Evolutionary conservation across 2,329 filamentous ascomycete species (phyloP).

Genomic region (Fusarium fujikuroi): DNA sequence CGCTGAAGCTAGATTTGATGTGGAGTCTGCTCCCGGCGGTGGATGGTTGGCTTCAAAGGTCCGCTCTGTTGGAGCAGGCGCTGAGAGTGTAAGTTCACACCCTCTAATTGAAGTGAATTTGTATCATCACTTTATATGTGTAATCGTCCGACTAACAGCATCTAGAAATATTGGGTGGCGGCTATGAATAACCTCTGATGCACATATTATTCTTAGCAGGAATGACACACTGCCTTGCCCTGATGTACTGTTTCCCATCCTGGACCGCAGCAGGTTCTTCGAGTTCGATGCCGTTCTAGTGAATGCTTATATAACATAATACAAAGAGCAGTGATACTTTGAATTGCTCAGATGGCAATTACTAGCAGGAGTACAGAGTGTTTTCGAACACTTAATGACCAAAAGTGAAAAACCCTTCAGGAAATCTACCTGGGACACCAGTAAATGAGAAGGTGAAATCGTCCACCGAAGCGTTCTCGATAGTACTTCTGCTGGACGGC

Average conservation of each 20-base stretch:
- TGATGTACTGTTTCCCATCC: background rate
- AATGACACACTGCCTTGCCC: too few relatives aligned
- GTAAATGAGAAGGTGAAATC: background rate
- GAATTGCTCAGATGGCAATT: too few relatives aligned
- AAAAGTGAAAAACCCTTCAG: too few relatives aligned
- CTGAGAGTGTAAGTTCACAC: background rate
- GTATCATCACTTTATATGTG: accelerated
- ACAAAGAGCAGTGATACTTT: too few relatives aligned
- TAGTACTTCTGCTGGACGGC: background rate
- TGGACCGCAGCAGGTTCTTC: background rate
- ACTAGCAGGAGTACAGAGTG: too few relatives aligned
- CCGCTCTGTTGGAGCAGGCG: background rate
- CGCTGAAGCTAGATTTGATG: accelerated
- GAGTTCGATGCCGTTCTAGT: too few relatives aligned
- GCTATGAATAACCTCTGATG: accelerated
- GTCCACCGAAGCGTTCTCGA: background rate
- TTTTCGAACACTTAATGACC: too few relatives aligned
- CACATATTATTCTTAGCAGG: background rate
- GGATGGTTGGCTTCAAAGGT: background rate
- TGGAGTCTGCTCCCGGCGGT: accelerated
- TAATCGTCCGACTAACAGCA: accelerated
- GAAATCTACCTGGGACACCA: too few relatives aligned
- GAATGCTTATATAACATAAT: too few relatives aligned
- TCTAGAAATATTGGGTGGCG: background rate
- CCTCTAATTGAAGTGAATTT: background rate